These are phyloP conservation scores for Eimeria mitis DNA, from an alignment of 169 alveolate species.

Conservation along the genomic window DNA sequence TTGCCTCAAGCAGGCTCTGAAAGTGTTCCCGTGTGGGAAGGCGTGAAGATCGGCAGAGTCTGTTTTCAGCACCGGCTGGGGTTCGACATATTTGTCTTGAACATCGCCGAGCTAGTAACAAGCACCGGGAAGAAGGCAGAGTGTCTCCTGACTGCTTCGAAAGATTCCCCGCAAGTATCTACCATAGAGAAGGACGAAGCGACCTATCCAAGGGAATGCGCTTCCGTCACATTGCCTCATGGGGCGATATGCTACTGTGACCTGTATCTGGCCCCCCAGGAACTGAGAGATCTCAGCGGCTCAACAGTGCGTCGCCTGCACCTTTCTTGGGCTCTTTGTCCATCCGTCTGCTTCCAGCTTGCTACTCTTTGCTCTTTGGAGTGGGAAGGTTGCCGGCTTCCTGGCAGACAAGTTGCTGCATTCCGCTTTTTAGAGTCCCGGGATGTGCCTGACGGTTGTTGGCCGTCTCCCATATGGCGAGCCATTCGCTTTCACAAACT, in stretches of 20 bases:
- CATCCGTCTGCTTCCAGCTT: slow-evolving; percentile 69
- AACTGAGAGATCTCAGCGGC: slow-evolving; percentile 54
- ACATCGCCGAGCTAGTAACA: slow-evolving; percentile 39
- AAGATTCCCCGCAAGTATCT: neutral
- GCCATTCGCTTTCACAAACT: slow-evolving; percentile 57
- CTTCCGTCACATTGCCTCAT: slow-evolving; percentile 28
- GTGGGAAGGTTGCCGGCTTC: slow-evolving; percentile 33
- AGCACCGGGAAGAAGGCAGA: slow-evolving; percentile 52
- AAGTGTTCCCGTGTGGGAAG: neutral
- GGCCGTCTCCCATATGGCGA: slow-evolving; percentile 73
- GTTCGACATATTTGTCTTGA: neutral
- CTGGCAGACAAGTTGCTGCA: slow-evolving; percentile 21
- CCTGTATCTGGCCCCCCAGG: slow-evolving; percentile 30
- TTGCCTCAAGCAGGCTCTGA: slow-evolving; percentile 2
- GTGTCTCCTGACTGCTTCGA: slow-evolving; percentile 11
- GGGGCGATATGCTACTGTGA: slow-evolving; percentile 50
- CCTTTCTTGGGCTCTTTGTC: slow-evolving; percentile 64
- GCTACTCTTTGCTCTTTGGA: slow-evolving; percentile 48
- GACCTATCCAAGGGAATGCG: neutral
- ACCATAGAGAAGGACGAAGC: neutral
- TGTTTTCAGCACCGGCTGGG: slow-evolving; percentile 76
- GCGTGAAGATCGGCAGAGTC: slow-evolving; percentile 60
- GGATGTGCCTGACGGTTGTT: slow-evolving; percentile 68
- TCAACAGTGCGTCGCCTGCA: slow-evolving; percentile 40
- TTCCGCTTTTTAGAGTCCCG: neutral